Evolutionary conservation across 768 basidiomycete genomes (phyloP).

Genomic region (Pisolithus orientalis): DNA sequence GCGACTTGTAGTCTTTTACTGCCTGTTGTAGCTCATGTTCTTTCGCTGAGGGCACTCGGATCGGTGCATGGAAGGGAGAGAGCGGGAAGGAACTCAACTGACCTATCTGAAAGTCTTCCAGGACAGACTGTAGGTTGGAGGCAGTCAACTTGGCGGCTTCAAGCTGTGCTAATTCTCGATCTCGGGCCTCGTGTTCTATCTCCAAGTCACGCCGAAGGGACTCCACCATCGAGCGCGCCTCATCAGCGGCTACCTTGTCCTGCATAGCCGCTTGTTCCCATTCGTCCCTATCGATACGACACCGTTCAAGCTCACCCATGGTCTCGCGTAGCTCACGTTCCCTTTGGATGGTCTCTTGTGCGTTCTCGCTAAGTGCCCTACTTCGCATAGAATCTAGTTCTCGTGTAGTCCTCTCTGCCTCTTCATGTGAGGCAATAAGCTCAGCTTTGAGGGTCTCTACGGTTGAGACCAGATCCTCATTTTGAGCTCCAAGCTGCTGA

Average conservation of each 20-base stretch:
- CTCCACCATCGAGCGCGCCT: conserved; percentile 52
- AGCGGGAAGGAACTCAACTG: conserved; percentile 22
- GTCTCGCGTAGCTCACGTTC: conserved; percentile 78
- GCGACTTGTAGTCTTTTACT: conserved; percentile 74
- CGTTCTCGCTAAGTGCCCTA: conserved; percentile 57
- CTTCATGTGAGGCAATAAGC: conserved; percentile 67
- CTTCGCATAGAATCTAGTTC: conserved; percentile 68
- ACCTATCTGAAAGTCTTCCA: conserved; percentile 96
- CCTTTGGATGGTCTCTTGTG: conserved; percentile 63
- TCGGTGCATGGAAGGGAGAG: conserved; percentile 2
- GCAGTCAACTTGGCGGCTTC: conserved; percentile 69
- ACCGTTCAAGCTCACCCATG: conserved; percentile 81
- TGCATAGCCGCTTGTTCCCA: conserved; percentile 55
- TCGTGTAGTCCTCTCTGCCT: conserved; percentile 60
- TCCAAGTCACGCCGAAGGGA: conserved; percentile 59
- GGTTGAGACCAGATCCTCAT: conserved; percentile 64
- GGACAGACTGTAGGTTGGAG: conserved; percentile 81
- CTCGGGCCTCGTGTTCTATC: conserved; percentile 52
- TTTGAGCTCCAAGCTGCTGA: conserved; percentile 70
- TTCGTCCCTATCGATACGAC: conserved; percentile 75
- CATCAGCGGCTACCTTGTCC: conserved; percentile 71
- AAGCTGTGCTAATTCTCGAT: conserved; percentile 50
- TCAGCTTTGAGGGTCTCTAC: conserved; percentile 79
- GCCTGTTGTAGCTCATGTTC: conserved; percentile 87
- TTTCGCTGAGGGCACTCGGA: conserved; percentile 50